Evolutionary conservation across 768 basidiomycete species (phyloP), one percentile per base, ranked within the genome.

Genomic region (Fistulinella prunicolor): DNA sequence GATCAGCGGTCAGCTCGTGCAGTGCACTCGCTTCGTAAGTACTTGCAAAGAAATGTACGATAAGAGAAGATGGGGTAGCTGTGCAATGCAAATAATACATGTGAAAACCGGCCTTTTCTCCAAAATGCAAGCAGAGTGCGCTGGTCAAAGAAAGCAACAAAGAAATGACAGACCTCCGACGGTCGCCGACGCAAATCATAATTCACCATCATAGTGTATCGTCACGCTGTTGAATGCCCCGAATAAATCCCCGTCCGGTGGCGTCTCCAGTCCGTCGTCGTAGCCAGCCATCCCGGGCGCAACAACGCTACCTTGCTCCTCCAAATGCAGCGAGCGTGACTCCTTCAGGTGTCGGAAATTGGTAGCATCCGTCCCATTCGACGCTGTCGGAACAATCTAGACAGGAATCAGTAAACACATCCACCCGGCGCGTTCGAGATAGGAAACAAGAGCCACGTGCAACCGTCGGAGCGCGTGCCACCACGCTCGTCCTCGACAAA

Each of bases 321-420:
- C 94, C 57, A 95, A 79, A 67, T 96, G 92, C 60, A 97, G 77
- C 52, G 90, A 94, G 50, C 84, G 81, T 35, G 90, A 94, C 70
- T 98, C 95, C 57, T 91, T 86, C 64, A 96, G 70, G 47, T 86
- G 78, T 39, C 94, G 89, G 74, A 93, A 95, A 71, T 96, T 94
- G 68, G 83, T 81, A 17, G 88, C 85, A 63, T 94, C 93, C 50
- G 78, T 69, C 40, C 85, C 91, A 54, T 86, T 89, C 35, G 86
- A 86, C 30, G 40, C 50, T 38, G 82, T 75, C 38, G 91, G 92
- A 22, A 91, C 75, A 57, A 94, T 95, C 91, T 94, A 70, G 47
- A 56, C 49, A 53, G 38, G 36, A 43, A 64, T 68, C 58, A 68
- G 56, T 47, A 26, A 9, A 38, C 14, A 21, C 62, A 51, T 64